phyloP scores from a whole-genome alignment of 345 rosid species.

The Salix brachista region DNA sequence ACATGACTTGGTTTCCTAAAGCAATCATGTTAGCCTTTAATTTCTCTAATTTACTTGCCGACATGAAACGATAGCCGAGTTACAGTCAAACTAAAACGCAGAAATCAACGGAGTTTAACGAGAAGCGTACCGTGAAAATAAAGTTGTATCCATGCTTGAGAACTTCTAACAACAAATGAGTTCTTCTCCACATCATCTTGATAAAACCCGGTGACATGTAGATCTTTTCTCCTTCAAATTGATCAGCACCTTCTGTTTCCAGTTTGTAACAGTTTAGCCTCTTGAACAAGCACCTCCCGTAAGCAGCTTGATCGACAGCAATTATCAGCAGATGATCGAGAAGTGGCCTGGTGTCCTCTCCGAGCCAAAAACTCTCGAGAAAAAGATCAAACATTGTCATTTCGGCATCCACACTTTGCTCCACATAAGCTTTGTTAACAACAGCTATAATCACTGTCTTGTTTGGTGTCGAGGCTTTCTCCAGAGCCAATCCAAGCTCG shows the following conservation, averaged over 20 bases:
- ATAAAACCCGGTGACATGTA: slow-evolving; percentile 23
- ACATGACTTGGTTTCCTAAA: too few relatives aligned
- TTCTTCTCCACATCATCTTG: slow-evolving; percentile 33
- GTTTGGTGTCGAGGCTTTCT: slow-evolving; percentile 41
- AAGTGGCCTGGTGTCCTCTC: slow-evolving; percentile 22
- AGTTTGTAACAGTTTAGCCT: slow-evolving; percentile 22
- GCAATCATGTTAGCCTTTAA: neutral
- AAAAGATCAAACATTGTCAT: slow-evolving; percentile 27
- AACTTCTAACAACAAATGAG: slow-evolving; percentile 10
- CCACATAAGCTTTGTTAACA: slow-evolving; percentile 27
- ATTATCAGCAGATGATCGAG: slow-evolving; percentile 20
- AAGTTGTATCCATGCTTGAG: slow-evolving; percentile 25
- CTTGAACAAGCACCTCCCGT: slow-evolving; percentile 19
- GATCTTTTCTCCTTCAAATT: slow-evolving; percentile 21
- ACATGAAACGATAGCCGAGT: neutral
- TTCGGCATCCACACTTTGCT: slow-evolving; percentile 2
- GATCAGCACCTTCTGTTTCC: slow-evolving; percentile 15
- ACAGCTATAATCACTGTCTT: slow-evolving; percentile 25
- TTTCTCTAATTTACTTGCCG: neutral
- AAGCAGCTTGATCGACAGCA: slow-evolving; percentile 20
- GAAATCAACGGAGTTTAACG: neutral
- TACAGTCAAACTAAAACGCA: neutral
- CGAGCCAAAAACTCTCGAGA: slow-evolving; percentile 26
- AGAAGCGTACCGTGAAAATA: slow-evolving; percentile 23
- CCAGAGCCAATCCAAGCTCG: slow-evolving; percentile 40